Conservation (phyloP, 768 basidiomycete genomes). For the Tricholoma furcatifolium region DNA sequence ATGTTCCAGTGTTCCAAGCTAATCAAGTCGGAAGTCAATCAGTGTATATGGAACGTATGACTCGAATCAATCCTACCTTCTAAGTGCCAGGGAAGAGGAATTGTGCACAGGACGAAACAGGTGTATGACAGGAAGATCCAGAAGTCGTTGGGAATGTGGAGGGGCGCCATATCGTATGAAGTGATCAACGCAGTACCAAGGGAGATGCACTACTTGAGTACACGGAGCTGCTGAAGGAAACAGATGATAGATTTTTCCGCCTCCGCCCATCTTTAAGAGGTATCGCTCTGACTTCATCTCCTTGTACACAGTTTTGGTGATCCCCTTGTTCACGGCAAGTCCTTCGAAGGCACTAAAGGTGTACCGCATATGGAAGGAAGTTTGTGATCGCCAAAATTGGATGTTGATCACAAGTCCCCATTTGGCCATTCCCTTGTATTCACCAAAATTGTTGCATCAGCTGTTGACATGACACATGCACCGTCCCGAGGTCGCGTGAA, state of each 20-base stretch:
- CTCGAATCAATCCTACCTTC: conserved; percentile 37
- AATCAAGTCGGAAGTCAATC: neutral
- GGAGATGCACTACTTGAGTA: conserved; percentile 25
- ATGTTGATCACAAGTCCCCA: conserved; percentile 21
- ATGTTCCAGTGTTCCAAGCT: conserved; percentile 44
- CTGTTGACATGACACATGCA: neutral
- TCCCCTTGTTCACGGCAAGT: conserved; percentile 40
- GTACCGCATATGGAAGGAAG: conserved; percentile 23
- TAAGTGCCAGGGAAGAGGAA: conserved; percentile 70
- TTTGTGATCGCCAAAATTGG: conserved; percentile 21
- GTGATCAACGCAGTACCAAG: conserved; percentile 12
- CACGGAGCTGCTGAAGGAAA: conserved; percentile 30
- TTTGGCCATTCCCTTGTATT: conserved; percentile 34
- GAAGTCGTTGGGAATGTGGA: conserved; percentile 39
- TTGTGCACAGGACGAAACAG: conserved; percentile 52
- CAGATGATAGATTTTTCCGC: conserved; percentile 10
- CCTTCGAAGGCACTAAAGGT: conserved; percentile 1
- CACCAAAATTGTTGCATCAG: conserved; percentile 21
- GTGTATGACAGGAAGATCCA: conserved; percentile 52
- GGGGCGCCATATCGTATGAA: conserved; percentile 17
- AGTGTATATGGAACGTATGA: neutral
- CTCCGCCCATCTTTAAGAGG: conserved; percentile 34
- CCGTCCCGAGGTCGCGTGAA: neutral
- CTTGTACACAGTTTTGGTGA: conserved; percentile 39
- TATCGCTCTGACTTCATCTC: conserved; percentile 29